Base-by-base conservation (phyloP, 257 asterid genomes). In the Gentiana macrophylla region DNA sequence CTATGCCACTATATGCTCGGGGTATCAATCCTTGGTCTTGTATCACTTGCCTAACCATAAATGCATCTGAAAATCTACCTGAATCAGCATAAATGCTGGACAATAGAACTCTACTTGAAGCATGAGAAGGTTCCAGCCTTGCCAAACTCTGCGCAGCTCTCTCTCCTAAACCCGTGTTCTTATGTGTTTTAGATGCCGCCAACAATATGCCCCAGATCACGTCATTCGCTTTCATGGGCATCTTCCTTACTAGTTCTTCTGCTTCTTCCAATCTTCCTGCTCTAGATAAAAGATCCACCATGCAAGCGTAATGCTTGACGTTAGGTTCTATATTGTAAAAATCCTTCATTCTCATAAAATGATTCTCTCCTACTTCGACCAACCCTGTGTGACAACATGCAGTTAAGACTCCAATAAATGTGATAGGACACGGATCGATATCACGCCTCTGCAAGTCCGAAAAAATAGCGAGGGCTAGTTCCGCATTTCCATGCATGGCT, bases 361-460 rank as follows among this genome's bases (percentile, higher is more conserved):
- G 86, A 56, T 60, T 34, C 60, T 87, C 75, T 52, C 94, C 98
- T 56, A 32, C 78, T 65, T 91, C 93, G 58, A 87, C 95, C 58
- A 81, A 59, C n/a, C 97, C 98, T 2, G 90, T 84, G 55, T 91
- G 98, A 80, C 98, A 84, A 60, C 97, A 91, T 2, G 98, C 97
- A 49, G 76, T 78, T 67, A 85, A 69, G 47, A 91, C 97, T 58
- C 97, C 98, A 1, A 87, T 77, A 38, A 81, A 83, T 46, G 97
- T 87, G 49, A 91, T 80, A 12, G 90, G 61, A 62, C 81, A 83
- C 10, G 67, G 93, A 33, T 57, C 69, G 36, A 87, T 70, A 8
- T 68, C 61, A 63, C 52, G 79, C 59, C 58, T 69, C 73, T 75
- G 79, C 72, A 91, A 74, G 56, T 79, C 84, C 2, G 88, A 75